Conservation (phyloP, 306 rosid species). For the Quercus robur region DNA sequence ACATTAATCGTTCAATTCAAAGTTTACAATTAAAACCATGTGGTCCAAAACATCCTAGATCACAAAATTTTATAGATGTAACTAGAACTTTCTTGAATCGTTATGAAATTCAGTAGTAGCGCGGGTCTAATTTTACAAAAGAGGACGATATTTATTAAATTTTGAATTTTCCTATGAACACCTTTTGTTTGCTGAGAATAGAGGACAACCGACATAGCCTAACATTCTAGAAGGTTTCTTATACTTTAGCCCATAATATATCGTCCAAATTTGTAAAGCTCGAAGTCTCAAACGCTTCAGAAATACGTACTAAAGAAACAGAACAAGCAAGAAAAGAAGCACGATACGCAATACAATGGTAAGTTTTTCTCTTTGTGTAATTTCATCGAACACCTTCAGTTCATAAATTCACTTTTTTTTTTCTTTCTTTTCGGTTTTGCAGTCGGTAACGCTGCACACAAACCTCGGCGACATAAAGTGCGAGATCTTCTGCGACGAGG, state of each 20-base stretch:
- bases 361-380: neutral
- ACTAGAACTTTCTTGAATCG: too few species aligned
- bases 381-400: constrained; percentile 9
- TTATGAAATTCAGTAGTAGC: too few species aligned
- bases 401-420: neutral
- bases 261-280: neutral
- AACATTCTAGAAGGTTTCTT: neutral
- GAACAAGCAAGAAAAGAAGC: neutral
- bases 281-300: neutral
- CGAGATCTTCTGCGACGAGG: constrained; percentile 91
- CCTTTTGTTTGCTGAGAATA: neutral
- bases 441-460: constrained; percentile 91
- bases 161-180: neutral
- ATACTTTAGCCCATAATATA: neutral
- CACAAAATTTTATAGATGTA: too few species aligned
- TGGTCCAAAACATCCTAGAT: too few species aligned
- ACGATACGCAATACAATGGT: constrained; percentile 13
- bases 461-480: constrained; percentile 96
- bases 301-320: neutral
- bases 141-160: too few species aligned
- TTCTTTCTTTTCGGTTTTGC: neutral
- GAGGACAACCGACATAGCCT: neutral
- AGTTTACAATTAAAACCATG: too few species aligned
- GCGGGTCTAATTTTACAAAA: too few species aligned
- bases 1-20: too few species aligned